phyloP scores from a whole-genome alignment of 257 asterid species.

The Rhazya stricta region DNA sequence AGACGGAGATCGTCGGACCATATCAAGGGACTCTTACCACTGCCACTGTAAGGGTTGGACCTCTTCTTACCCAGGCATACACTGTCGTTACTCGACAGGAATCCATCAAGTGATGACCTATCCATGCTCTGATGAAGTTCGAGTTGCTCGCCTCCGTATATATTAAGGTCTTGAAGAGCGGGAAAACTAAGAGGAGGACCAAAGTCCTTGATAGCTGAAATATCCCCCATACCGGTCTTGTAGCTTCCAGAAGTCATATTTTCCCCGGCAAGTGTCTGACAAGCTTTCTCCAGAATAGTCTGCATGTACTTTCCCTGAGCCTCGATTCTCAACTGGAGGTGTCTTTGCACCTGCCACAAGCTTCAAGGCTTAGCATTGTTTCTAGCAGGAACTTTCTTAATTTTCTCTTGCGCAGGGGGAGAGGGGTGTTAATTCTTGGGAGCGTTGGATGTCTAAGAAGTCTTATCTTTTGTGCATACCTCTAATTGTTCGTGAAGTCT shows the following conservation, averaged over 20 bases:
- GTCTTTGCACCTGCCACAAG: slow-evolving; percentile 76
- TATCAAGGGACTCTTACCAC: slow-evolving; percentile 50
- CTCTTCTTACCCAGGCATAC: slow-evolving; percentile 51
- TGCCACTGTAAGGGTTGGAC: slow-evolving; percentile 43
- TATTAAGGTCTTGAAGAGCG: slow-evolving; percentile 80
- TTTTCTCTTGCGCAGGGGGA: not conserved
- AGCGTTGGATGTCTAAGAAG: too few relatives aligned
- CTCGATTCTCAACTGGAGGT: slow-evolving; percentile 88
- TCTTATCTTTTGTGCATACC: slow-evolving; percentile 35
- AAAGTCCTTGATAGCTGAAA: slow-evolving; percentile 42
- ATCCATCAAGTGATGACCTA: slow-evolving; percentile 38
- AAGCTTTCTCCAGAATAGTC: slow-evolving; percentile 80
- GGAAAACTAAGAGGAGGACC: slow-evolving; percentile 49
- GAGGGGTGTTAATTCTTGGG: not conserved
- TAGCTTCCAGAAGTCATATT: slow-evolving; percentile 44
- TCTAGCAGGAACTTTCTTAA: not conserved
- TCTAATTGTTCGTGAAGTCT: slow-evolving; percentile 94
- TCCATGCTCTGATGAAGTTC: slow-evolving; percentile 40
- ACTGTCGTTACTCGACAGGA: slow-evolving; percentile 27
- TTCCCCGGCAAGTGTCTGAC: slow-evolving; percentile 90
- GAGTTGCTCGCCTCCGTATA: slow-evolving; percentile 52
- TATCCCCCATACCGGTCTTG: slow-evolving; percentile 29
- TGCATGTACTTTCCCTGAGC: slow-evolving; percentile 99
- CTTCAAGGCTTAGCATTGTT: slow-evolving; percentile 2
- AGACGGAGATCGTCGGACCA: slow-evolving; percentile 68